Base-by-base conservation (phyloP, 2,329 filamentous ascomycete species). In the Penicillium sp. region DNA sequence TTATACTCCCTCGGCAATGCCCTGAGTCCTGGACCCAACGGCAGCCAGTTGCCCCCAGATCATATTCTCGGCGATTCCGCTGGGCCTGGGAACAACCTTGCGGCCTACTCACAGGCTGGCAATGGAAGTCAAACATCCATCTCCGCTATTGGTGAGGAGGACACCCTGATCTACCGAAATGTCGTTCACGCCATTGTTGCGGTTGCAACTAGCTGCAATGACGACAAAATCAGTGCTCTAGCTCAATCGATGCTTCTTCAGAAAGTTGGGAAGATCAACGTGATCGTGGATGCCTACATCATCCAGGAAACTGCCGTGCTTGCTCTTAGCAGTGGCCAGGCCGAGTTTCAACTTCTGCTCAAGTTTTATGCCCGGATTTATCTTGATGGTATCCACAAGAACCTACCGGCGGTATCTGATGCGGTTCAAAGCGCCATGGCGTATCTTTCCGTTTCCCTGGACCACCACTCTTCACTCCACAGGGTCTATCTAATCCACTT, bases 1-100 rank as follows among this genome's bases (percentile, higher is more conserved):
- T 71, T 98, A 7, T 98, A 98, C 65, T 92, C 88, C 0, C 74
- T 98, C n/a, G 92, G 92, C 13, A 98, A 98, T 59, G 84, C 95
- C 3, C 73, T 98, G 10, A 95, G 88, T 52, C 82, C 87, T 4
- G 79, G 77, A 31, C 72, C 74, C 5, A 67, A 66, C 12, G 55
- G 69, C 22, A 75, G 79, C 18, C 71, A 71, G 37, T 43, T 50
- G 16, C 54, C 61, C 42, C 62, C 62, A 39, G 45, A 61, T 48
- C 45, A 57, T 51, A 28, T 47, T 9, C 30, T 52, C 12, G 52
- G 52, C 4, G 58, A 59, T 30, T 47, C 37, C 76, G 40, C 67
- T 70, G 28, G 70, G 66, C 30, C 67, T 74, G 38, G 60, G 45
- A 37, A 69, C 70, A 20, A 79, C 66, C 67, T 52, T 65, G 66